Evolutionary conservation across 495 filamentous ascomycete species (phyloP), one percentile per base, ranked within the genome.

Genomic region (Penicillium bialowiezense): DNA sequence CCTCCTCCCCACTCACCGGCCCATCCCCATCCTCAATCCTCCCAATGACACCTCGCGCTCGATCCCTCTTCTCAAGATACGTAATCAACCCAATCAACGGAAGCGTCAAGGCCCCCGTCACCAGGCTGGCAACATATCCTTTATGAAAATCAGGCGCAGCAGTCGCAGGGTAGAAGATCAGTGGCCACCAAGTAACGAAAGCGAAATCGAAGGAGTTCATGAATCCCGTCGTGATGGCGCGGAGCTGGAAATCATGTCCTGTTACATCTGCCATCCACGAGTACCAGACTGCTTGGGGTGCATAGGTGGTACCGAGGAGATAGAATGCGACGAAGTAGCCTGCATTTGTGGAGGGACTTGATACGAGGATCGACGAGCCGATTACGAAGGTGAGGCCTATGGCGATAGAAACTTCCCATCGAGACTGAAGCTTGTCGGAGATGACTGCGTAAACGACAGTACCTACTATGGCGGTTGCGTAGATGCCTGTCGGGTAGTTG

Each of bases 131-230:
- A 41, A 65, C 56, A 56, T 69, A 69, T 8, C 65, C 65, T 40
- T 61, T 69, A 13, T 52, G 40, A 13, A 59, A 69, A 44, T 69
- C 41, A 12, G 65, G 65, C 17, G 65, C 65, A 57, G 59, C 65
- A 0, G 65, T 69, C 1, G 55, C 63, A 1, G 65, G 63, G 32
- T 63, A 69, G 19, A 69, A 69, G 12, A 69, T 58, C 14, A 69
- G n/a, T 12, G 65, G 65, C 65, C 65, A 69, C 65, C 65, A 69
- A 1, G 65, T 63, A 1, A 69, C 65, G 36, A 69, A 69, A 0
- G 60, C 63, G 41, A 69, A 69, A 41, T 69, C 65, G 24, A 69
- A 69, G 1, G 65, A 69, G 44, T 69, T 69, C 65, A 69, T 69
- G 49, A 69, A 69, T 0, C 65, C 65, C 0, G 65, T 69, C 13